Evolutionary conservation across 2,329 filamentous ascomycete genomes (phyloP).

Genomic region (Calonectria pseudoturangicola): DNA sequence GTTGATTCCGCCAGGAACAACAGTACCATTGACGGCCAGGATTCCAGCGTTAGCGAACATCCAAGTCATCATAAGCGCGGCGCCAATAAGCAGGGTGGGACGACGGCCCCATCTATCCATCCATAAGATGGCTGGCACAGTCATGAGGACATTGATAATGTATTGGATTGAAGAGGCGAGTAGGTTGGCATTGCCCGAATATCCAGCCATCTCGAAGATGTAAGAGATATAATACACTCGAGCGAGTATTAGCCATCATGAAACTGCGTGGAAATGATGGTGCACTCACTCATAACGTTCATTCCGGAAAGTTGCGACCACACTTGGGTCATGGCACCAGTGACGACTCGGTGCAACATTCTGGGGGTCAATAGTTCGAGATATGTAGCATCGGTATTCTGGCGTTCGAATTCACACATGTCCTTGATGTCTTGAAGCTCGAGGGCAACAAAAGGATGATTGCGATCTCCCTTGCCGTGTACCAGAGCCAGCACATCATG

Average conservation of each 20-base stretch:
- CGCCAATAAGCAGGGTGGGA: conserved; percentile 78
- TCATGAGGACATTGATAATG: conserved; percentile 88
- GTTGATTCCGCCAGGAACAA: conserved; percentile 65
- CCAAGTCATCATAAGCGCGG: conserved; percentile 78
- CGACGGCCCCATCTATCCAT: conserved; percentile 86
- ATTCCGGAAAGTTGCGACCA: conserved; percentile 75
- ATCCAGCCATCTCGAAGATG: conserved; percentile 63
- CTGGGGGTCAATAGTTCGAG: conserved; percentile 83
- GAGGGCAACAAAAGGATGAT: conserved; percentile 78
- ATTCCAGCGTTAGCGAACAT: conserved; percentile 74
- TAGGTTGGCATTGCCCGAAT: conserved; percentile 68
- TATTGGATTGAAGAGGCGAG: conserved; percentile 76
- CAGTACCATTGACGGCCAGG: conserved; percentile 67
- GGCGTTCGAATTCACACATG: conserved; percentile 83
- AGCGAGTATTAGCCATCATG: no score
- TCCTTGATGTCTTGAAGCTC: conserved; percentile 85
- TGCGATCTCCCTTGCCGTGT: conserved; percentile 79
- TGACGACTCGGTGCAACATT: conserved; percentile 73
- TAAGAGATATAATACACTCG: conserved; percentile 76
- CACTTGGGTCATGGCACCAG: conserved; percentile 71
- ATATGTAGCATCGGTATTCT: conserved; percentile 81
- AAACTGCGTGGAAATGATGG: neutral
- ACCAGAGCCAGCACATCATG: conserved; percentile 73
- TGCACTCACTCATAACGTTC: conserved; percentile 73
- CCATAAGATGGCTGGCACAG: conserved; percentile 83